Percentiles rank a stretch among this genome's conserved stretches.
Conservation (phyloP, 495 filamentous ascomycete genomes). For the Aspergillus sclerotiicarbonarius region DNA sequence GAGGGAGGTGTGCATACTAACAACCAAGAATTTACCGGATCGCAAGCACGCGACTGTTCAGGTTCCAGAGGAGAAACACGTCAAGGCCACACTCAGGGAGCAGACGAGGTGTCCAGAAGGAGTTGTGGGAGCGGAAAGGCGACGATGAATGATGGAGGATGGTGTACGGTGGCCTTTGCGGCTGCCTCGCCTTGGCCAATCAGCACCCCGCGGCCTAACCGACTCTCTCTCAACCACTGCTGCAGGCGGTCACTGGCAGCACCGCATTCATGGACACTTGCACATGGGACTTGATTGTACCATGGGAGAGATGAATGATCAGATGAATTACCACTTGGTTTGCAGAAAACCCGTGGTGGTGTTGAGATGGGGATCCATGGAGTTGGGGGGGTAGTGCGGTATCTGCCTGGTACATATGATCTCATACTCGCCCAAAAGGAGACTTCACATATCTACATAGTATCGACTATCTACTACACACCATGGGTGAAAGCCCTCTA, state of each 20-base stretch:
- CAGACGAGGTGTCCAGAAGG: not conserved
- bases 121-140: conserved; percentile 11
- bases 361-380: too few relatives aligned
- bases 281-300: too few relatives aligned
- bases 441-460: not conserved
- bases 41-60: not conserved
- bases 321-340: too few relatives aligned
- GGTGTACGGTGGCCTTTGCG: conserved; percentile 45
- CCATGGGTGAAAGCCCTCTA: not conserved
- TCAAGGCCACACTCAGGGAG: not conserved
- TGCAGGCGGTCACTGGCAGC: not conserved
- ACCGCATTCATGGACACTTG: not conserved
- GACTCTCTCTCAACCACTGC: conserved; percentile 3
- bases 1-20: conserved; percentile 18
- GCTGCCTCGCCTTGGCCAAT: conserved; percentile 32
- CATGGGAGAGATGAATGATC: too few relatives aligned
- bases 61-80: not conserved
- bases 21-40: conserved; percentile 9
- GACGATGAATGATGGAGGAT: conserved; percentile 27
- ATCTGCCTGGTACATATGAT: not conserved
- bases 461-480: not conserved
- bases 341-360: too few relatives aligned
- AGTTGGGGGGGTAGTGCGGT: too few relatives aligned
- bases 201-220: conserved; percentile 25
- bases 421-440: not conserved